A percentile compares a stretch with the other conserved stretches of the same genome.
Conservation (phyloP, 805 yeast genomes). For the Ogataea populi-albae region DNA sequence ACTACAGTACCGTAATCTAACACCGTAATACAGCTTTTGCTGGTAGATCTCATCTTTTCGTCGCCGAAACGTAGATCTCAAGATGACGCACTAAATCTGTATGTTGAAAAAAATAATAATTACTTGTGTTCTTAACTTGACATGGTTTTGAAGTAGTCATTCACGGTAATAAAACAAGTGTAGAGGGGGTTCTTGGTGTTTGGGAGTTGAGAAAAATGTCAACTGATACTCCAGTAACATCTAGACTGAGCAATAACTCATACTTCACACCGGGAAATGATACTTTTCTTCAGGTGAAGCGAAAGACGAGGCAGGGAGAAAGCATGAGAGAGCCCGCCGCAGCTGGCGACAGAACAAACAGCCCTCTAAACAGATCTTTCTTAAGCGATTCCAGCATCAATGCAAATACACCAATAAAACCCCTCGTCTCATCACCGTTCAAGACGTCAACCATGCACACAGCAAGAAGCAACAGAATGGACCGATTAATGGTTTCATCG, state of each 20-base stretch:
- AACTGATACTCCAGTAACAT: conserved; percentile 18
- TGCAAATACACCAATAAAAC: conserved; percentile 30
- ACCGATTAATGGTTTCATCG: conserved; percentile 8
- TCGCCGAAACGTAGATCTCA: too few species aligned
- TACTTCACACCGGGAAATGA: conserved; percentile 28
- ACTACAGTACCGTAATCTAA: too few species aligned
- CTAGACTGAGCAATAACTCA: conserved; percentile 16
- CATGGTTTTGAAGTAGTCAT: too few species aligned
- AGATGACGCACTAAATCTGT: too few species aligned
- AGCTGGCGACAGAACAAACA: conserved; percentile 4
- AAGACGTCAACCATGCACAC: conserved; percentile 20
- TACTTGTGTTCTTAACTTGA: neutral
- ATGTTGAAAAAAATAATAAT: conserved; percentile 1
- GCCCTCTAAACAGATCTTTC: conserved; percentile 6
- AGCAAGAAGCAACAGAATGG: conserved; percentile 3
- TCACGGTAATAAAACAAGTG: too few species aligned
- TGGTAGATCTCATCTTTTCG: too few species aligned
- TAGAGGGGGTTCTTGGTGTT: too few species aligned
- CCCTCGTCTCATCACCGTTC: conserved; percentile 34
- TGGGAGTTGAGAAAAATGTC: conserved; percentile 15
- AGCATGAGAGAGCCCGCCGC: conserved; percentile 5
- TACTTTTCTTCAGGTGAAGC: conserved; percentile 25
- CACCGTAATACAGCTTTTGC: too few species aligned
- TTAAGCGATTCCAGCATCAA: conserved; percentile 14
- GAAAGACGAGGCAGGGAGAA: conserved; percentile 12